A percentile compares a stretch with the other conserved stretches of the same genome.
These are phyloP conservation scores for Sclerotinia subarctica DNA, from an alignment of 2,329 filamentous ascomycete species.

Conservation along the genomic window DNA sequence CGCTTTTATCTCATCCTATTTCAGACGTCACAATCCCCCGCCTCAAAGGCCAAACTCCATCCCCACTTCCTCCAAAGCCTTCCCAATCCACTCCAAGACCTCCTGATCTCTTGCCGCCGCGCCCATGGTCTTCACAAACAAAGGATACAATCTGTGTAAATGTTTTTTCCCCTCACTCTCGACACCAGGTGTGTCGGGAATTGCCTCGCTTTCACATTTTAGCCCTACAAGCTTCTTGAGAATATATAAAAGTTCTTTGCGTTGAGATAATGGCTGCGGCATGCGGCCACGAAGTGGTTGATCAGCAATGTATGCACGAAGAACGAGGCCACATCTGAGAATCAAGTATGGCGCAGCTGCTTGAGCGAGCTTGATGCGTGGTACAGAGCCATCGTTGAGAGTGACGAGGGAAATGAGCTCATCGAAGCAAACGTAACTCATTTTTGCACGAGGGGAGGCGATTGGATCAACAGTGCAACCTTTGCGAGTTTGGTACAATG, in stretches of 20 bases:
- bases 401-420: conserved; percentile 71
- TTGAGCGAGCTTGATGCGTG: conserved; percentile 55
- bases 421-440: conserved; percentile 77
- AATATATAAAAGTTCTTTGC: conserved; percentile 72
- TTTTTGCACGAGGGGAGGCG: conserved; percentile 62
- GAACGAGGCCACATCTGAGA: conserved; percentile 71
- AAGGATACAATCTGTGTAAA: conserved; percentile 74
- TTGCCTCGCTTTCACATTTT: conserved; percentile 65
- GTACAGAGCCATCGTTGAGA: conserved; percentile 43
- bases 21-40: background rate
- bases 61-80: conserved; percentile 61
- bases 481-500: conserved; percentile 61
- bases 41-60: conserved; percentile 46
- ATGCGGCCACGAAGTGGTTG: conserved; percentile 85
- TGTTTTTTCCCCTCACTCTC: conserved; percentile 66
- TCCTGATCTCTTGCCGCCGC: conserved; percentile 61
- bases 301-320: conserved; percentile 86
- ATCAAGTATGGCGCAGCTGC: conserved; percentile 79
- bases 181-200: conserved; percentile 55
- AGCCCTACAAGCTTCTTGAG: conserved; percentile 65
- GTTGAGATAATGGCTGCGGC: conserved; percentile 80
- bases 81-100: conserved; percentile 55
- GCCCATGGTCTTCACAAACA: conserved; percentile 63
- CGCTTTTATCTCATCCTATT: conserved; percentile 10
- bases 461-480: conserved; percentile 69